Evolutionary conservation across 1,139 yeast genomes (phyloP).

Genomic region (Pichia inconspicua): DNA sequence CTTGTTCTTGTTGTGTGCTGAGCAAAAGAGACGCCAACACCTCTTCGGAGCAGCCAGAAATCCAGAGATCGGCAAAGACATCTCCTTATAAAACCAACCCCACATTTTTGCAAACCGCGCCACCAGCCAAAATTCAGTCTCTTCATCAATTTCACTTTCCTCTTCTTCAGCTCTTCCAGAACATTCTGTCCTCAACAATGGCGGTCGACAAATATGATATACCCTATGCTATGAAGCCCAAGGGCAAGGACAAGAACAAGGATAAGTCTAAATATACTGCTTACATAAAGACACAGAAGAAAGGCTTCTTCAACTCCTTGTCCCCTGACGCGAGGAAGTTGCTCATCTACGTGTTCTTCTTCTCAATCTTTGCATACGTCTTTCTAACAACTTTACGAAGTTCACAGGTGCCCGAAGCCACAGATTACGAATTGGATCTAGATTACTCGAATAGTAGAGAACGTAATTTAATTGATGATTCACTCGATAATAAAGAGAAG

Average conservation of each 20-base stretch:
- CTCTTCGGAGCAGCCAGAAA: neutral
- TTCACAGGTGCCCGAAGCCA: neutral
- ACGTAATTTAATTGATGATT: constrained; percentile 6
- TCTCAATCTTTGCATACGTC: constrained; percentile 9
- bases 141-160: too few relatives aligned
- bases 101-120: neutral
- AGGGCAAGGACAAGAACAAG: constrained; percentile 1
- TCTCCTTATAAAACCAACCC: neutral
- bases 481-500: neutral
- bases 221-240: constrained; percentile 10
- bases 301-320: neutral
- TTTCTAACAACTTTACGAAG: constrained; percentile 10
- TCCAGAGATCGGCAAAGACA: neutral
- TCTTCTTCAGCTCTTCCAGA: neutral
- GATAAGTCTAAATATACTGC: constrained; percentile 3
- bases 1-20: neutral
- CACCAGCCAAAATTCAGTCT: too few relatives aligned
- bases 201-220: constrained; percentile 8
- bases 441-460: constrained; percentile 6
- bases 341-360: constrained; percentile 9
- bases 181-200: neutral
- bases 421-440: constrained; percentile 10
- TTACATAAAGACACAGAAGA: constrained; percentile 6
- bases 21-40: neutral
- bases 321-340: constrained; percentile 11